Evolutionary conservation across 345 rosid genomes (phyloP), one percentile per base, ranked within the genome.

Genomic region (Populus ilicifolia): DNA sequence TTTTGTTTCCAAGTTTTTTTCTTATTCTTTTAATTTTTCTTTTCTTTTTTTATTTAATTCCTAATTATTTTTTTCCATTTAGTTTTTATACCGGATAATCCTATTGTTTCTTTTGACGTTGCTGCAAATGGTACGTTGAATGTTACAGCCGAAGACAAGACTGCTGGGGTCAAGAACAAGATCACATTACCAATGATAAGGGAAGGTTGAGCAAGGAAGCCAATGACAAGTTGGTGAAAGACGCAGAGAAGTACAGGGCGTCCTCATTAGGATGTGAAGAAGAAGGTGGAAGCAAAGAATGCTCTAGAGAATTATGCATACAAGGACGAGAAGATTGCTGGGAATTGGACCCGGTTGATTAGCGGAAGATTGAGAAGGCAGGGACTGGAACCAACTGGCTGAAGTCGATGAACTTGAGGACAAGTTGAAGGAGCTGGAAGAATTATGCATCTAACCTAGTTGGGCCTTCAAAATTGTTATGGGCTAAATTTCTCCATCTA

Each of bases 131-230:
- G 69, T 2, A 52, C 35, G 8, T 36, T 67, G 36, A 75, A 50
- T n/a, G 73, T 75, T 12, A n/a, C 72, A 2, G 72, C 72, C 3
- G 78, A 67, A 35, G 78, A 67, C 36, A 67, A 75, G 64, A 75
- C 78, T 5, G 66, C 72, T n/a, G 78, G 78, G 11, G 39, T 52
- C 35, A 75, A 67, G 67, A 67, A 67, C 78, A 75, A 75, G 48
- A 75, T 75, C 48, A 75, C 78, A 75, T 75, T 16, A 36, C 78
- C 9, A 75, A 75, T 35, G 78, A 67, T 20, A 67, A 67, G 12
- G 67, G 78, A 21, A 67, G 78, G 65, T 23, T 75, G 35, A 67
- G 66, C 72, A 67, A 67, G 29, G 65, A 75, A 2, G 78, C 67
- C 23, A 75, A 50, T 5, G 78, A 75, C 14, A 21, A 54, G 65